Conservation (phyloP, 768 basidiomycete genomes). For the Suillus subalutaceus region DNA sequence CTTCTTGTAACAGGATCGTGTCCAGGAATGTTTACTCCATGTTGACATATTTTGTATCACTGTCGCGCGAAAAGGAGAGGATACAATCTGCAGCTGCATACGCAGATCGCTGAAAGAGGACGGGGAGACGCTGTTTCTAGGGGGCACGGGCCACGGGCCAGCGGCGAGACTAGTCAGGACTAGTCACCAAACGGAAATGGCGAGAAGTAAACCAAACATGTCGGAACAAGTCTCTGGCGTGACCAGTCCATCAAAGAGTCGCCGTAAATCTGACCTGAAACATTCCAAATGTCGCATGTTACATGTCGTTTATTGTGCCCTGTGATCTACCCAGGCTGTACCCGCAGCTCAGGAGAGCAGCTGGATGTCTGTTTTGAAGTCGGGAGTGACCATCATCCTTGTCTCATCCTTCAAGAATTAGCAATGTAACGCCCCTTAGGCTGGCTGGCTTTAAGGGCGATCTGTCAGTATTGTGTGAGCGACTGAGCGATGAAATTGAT, state of each 20-base stretch:
- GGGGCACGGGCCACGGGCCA: too few species aligned
- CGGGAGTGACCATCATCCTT: slow-evolving; percentile 50
- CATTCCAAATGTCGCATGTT: slow-evolving; percentile 32
- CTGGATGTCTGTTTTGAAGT: slow-evolving; percentile 91
- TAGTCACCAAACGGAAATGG: background rate
- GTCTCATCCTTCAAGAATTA: background rate
- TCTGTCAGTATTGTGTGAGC: slow-evolving; percentile 51
- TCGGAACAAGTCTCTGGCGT: slow-evolving; percentile 44
- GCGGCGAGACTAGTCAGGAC: background rate
- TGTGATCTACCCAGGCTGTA: slow-evolving; percentile 53
- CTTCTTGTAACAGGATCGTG: background rate
- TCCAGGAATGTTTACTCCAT: background rate
- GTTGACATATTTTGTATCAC: background rate
- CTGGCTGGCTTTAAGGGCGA: slow-evolving; percentile 89
- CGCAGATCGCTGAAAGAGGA: background rate
- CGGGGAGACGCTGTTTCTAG: background rate
- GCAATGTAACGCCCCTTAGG: slow-evolving; percentile 37
- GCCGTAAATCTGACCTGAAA: slow-evolving; percentile 26
- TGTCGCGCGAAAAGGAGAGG: background rate
- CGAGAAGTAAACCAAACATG: slow-evolving; percentile 23
- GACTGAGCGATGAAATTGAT: background rate
- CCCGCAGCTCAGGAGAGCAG: slow-evolving; percentile 81
- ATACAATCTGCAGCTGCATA: background rate
- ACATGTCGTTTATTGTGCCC: slow-evolving; percentile 20
- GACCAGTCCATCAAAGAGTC: slow-evolving; percentile 32